Base-by-base conservation (phyloP, 371 early-diverging fungal genomes). In the Lichtheimia ornata region DNA sequence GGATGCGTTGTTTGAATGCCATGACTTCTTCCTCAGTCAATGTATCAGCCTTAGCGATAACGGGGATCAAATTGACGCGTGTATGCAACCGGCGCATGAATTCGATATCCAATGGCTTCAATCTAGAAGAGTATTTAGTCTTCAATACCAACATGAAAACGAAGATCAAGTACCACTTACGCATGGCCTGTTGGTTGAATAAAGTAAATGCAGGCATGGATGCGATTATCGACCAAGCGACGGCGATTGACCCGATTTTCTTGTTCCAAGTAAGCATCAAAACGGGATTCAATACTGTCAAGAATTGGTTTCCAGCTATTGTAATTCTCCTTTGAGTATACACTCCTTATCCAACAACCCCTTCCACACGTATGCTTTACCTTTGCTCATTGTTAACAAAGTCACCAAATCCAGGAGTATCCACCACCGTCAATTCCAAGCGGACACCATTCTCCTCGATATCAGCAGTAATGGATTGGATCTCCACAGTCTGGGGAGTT, bases 191-290 rank as follows among this genome's bases (percentile, higher is more conserved):
- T 97, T 50, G 99, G 97, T 17, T 94, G 88, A 70, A 98, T 97
- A 63, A 98, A 97, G 87, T 98, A 98, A 51, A 99, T 71, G 76
- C 97, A 96, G 5, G 97, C 97, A 71, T 99, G 99, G 69, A 99
- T 93, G 55, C 97, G 87, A 59, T 89, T 93, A 78, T 98, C 99
- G 40, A 89, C 87, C 70, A 92, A 88, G 67, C 88, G 84, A 73
- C 90, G 88, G 64, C 94, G 88, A 83, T 93, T 93, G 57, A 93
- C 92, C 43, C 94, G 86, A 72, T 89, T 91, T 76, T 94, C 95
- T 79, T 96, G 94, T 56, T 94, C 97, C 50, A 98, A 84, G 70
- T 91, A 98, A 40, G 96, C 91, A 71, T 96, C 96, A 75, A 90
- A 98, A 45, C 97, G 92, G 44, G 92, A 83, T 81, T 97, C 96